These are phyloP conservation scores for Tulasnella sp. DNA, from an alignment of 768 basidiomycete genomes.

Conservation along the genomic window DNA sequence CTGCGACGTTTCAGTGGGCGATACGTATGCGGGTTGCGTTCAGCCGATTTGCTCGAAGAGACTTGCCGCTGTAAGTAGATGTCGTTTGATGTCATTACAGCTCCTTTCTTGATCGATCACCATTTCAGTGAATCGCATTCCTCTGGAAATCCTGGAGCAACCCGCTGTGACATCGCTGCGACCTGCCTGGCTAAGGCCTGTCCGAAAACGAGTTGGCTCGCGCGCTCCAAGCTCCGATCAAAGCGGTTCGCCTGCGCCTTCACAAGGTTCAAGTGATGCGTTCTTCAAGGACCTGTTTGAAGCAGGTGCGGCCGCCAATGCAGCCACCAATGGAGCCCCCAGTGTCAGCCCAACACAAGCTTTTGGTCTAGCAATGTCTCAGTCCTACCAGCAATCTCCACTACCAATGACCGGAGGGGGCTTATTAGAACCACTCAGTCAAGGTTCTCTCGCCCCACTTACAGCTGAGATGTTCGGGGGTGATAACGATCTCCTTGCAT, in stretches of 20 bases:
- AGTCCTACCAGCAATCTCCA: neutral
- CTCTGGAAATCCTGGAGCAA: constrained; percentile 67
- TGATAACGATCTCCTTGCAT: constrained; percentile 25
- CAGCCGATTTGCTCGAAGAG: constrained; percentile 92
- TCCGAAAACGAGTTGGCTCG: constrained; percentile 69
- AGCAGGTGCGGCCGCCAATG: neutral
- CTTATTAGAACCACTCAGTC: constrained; percentile 26
- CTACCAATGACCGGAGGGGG: constrained; percentile 22
- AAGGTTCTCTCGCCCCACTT: constrained; percentile 27
- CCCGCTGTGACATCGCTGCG: constrained; percentile 59
- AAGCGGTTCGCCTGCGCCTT: constrained; percentile 24
- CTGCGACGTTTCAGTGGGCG: constrained; percentile 85
- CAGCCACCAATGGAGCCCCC: neutral
- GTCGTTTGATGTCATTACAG: neutral
- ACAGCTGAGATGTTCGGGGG: constrained; percentile 32
- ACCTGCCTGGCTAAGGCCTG: constrained; percentile 87
- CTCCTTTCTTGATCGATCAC: constrained; percentile 19
- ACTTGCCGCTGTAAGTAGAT: constrained; percentile 78
- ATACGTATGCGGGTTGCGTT: constrained; percentile 88
- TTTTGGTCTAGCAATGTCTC: neutral
- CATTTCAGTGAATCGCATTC: constrained; percentile 74
- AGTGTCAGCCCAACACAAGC: neutral
- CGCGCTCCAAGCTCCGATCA: constrained; percentile 24
- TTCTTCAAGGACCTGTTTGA: constrained; percentile 10
- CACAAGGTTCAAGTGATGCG: constrained; percentile 1